phyloP scores from a whole-genome alignment of 495 filamentous ascomycete species.

The Hypomontagnella monticulosa region DNA sequence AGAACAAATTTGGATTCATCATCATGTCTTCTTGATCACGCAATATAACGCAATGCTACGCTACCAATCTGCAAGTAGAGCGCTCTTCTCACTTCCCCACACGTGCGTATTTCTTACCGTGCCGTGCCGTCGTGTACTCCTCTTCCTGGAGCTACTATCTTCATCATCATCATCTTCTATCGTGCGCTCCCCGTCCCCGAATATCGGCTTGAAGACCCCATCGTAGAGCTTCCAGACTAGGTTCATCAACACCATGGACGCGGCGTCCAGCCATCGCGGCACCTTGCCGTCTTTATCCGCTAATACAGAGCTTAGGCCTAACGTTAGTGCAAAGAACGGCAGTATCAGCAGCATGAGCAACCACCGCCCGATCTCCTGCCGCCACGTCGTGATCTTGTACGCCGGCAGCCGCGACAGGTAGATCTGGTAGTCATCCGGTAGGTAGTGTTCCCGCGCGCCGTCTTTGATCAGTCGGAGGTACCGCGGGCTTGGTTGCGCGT shows the following conservation, averaged over 20 bases:
- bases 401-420: slow-evolving; percentile 73
- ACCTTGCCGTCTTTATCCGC: slow-evolving; percentile 70
- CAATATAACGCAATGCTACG: not conserved
- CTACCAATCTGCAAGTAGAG: slow-evolving; percentile 36
- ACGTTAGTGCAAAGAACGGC: slow-evolving; percentile 63
- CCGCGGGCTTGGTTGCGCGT: slow-evolving; percentile 82
- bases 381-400: slow-evolving; percentile 72
- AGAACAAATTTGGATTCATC: slow-evolving; percentile 13
- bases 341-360: slow-evolving; percentile 69
- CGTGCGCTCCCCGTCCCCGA: slow-evolving; percentile 92
- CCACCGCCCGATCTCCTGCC: slow-evolving; percentile 71
- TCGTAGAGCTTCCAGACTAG: slow-evolving; percentile 82
- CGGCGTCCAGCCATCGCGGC: slow-evolving; percentile 70
- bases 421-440: slow-evolving; percentile 76
- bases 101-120: not conserved
- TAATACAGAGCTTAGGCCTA: slow-evolving; percentile 59
- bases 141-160: not conserved
- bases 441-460: slow-evolving; percentile 78
- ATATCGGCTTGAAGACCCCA: slow-evolving; percentile 67
- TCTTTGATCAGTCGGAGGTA: slow-evolving; percentile 81
- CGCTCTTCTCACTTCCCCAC: slow-evolving; percentile 38
- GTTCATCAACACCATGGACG: slow-evolving; percentile 59
- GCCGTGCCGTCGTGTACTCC: not conserved
- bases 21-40: not conserved
- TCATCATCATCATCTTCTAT: slow-evolving; percentile 43